Evolutionary conservation across 129 eudicot genomes (phyloP).

Genomic region (Arctium minus): DNA sequence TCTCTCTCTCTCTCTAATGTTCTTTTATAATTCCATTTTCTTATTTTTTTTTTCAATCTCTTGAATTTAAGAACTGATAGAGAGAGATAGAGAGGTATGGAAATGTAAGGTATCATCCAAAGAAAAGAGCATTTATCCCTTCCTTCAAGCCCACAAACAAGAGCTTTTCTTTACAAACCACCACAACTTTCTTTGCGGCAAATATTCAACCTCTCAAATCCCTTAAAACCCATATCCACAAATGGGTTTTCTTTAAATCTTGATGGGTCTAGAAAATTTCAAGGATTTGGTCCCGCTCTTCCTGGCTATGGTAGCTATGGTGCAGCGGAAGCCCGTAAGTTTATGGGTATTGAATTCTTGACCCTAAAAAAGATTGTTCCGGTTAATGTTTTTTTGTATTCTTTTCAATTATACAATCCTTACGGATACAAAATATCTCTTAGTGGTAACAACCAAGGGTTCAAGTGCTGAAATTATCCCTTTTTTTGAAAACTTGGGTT

Average conservation of each 20-base stretch:
- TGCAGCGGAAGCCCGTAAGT: no score
- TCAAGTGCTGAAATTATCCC: slow-evolving; percentile 98
- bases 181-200: slow-evolving; percentile 48
- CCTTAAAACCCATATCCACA: slow-evolving; percentile 24
- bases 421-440: background rate
- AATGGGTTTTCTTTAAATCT: background rate
- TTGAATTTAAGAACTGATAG: slow-evolving; percentile 33
- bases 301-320: background rate
- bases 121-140: slow-evolving; percentile 73
- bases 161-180: slow-evolving; percentile 37
- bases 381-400: no score
- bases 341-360: no score
- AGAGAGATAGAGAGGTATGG: background rate
- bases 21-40: slow-evolving; percentile 23
- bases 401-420: no score
- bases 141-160: slow-evolving; percentile 71
- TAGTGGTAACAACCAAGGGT: slow-evolving; percentile 95
- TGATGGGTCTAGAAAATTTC: slow-evolving; percentile 14
- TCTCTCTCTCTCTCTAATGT: background rate
- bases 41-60: slow-evolving; percentile 31
- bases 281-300: background rate
- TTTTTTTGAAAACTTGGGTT: slow-evolving; percentile 29
- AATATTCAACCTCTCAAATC: slow-evolving; percentile 37
- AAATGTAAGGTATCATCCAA: slow-evolving; percentile 82
- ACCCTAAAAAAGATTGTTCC: no score